Evolutionary conservation across 2,329 filamentous ascomycete species (phyloP), one percentile per base, ranked within the genome.

Genomic region (Basipetospora chlamydospora): DNA sequence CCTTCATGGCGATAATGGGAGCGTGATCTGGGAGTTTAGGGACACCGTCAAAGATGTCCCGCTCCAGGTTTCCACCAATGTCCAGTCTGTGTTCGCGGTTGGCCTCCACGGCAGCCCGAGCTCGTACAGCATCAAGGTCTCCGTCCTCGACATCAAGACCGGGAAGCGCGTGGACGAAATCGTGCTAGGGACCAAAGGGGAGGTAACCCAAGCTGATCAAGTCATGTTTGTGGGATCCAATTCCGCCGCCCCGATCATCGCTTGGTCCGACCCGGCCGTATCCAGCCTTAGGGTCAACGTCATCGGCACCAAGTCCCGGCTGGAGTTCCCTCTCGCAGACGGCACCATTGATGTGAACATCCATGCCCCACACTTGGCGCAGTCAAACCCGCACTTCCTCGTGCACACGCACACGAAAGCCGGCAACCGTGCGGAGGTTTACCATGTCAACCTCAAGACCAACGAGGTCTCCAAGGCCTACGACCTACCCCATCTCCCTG

Each of bases 361-460:
- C 16, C 83, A 92, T 50, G 81, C 82, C 1, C 80, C 85, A 12
- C 75, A 77, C 44, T 66, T 79, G 38, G 59, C 74, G 21, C 80
- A 81, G 49, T 79, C 82, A 4, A 66, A 76, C 31, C 67, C 84
- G 26, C 85, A 93, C 59, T 92, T 95, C 60, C 62, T 95, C 22
- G 80, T 94, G 5, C 82, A 94, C 46, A 85, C 75, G 47, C 68
- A 77, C 47, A 83, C 83, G 1, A 64, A 64, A 25, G 63, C 63
- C 3, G 75, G 75, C 13, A 82, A 87, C 51, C 84, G 81, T 63
- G 88, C 80, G 3, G 80, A 92, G 42, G 79, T 96, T 21, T 95
- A 80, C 51, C 84, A 93, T 48, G 70, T 92, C 41, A 72, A 93
- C 46, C 56, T 83, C 35, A 78, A 78, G 58, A 77, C 66, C 41